Conservation (phyloP, 2,329 filamentous ascomycete genomes). For the Ophidiomyces ophidiicola region DNA sequence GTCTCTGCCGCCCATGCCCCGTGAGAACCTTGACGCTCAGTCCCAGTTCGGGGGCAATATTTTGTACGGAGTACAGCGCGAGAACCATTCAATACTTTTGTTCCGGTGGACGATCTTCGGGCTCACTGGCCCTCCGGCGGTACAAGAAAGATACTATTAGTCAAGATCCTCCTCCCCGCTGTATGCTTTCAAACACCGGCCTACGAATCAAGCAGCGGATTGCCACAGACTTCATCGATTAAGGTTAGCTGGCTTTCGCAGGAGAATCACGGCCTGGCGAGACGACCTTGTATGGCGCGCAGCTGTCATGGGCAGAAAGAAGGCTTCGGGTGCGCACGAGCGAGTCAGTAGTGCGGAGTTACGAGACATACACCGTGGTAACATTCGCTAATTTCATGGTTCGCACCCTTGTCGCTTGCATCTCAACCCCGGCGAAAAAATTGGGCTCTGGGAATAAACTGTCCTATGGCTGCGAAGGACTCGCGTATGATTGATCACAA, state of each 20-base stretch:
- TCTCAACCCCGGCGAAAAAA: background rate
- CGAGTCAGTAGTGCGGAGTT: too few relatives aligned
- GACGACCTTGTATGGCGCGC: too few relatives aligned
- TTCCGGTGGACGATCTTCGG: background rate
- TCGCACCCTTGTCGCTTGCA: conserved; percentile 5
- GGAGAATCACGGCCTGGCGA: too few relatives aligned
- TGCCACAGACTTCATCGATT: background rate
- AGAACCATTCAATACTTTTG: too few relatives aligned
- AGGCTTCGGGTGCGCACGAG: too few relatives aligned
- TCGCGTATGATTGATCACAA: background rate
- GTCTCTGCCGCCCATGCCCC: too few relatives aligned
- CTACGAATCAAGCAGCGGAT: background rate
- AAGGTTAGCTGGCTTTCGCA: conserved; percentile 7
- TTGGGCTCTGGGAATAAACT: background rate
- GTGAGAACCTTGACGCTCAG: too few relatives aligned
- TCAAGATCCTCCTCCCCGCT: background rate
- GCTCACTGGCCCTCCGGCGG: too few relatives aligned
- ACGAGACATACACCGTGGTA: conserved; percentile 3
- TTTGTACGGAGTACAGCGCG: too few relatives aligned
- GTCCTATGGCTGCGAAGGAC: conserved; percentile 3
- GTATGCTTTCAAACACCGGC: background rate
- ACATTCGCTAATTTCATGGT: conserved; percentile 6
- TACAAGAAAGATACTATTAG: too few relatives aligned
- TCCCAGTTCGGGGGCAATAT: too few relatives aligned
- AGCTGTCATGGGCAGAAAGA: too few relatives aligned